These are phyloP conservation scores for Phialemonium atrogriseum DNA, from an alignment of 2,329 filamentous ascomycete genomes.

Conservation along the genomic window DNA sequence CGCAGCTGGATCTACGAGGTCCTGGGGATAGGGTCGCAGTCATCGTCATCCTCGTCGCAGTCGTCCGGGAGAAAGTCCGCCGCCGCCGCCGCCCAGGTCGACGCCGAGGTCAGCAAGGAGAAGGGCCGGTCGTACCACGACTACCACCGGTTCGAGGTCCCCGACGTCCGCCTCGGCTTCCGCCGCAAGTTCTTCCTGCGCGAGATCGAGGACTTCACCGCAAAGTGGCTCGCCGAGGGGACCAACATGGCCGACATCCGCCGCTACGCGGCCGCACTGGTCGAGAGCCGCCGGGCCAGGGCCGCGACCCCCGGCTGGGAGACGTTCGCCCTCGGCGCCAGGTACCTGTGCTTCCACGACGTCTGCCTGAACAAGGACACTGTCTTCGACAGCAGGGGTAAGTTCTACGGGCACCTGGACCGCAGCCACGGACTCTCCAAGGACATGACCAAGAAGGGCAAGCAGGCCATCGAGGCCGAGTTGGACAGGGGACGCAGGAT, in stretches of 20 bases:
- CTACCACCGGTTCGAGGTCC: constrained; percentile 15
- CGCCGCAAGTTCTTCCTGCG: constrained; percentile 10
- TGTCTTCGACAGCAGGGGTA: constrained; percentile 11
- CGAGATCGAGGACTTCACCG: constrained; percentile 13
- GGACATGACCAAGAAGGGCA: constrained; percentile 7
- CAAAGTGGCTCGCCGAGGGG: constrained; percentile 8
- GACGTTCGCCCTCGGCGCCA: constrained; percentile 14
- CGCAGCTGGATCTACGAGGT: constrained; percentile 16
- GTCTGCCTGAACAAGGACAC: constrained; percentile 7
- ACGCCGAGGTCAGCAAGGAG: constrained; percentile 8
- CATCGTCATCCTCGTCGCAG: constrained; percentile 1
- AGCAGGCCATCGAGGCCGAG: constrained; percentile 10
- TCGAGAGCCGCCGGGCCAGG: constrained; percentile 9
- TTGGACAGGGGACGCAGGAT: constrained; percentile 15
- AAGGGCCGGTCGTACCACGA: constrained; percentile 10
- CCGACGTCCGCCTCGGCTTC: constrained; percentile 11
- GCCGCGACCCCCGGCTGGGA: constrained; percentile 14
- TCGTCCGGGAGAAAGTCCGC: neutral
- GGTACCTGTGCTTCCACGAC: constrained; percentile 13
- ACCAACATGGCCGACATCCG: constrained; percentile 7
- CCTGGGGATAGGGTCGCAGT: constrained; percentile 1
- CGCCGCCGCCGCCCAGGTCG: no score
- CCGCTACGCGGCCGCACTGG: constrained; percentile 11
- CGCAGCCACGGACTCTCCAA: constrained; percentile 9
- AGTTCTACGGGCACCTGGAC: constrained; percentile 16